phyloP scores from a whole-genome alignment of 345 rosid species.

The Eucalyptus curtisii region DNA sequence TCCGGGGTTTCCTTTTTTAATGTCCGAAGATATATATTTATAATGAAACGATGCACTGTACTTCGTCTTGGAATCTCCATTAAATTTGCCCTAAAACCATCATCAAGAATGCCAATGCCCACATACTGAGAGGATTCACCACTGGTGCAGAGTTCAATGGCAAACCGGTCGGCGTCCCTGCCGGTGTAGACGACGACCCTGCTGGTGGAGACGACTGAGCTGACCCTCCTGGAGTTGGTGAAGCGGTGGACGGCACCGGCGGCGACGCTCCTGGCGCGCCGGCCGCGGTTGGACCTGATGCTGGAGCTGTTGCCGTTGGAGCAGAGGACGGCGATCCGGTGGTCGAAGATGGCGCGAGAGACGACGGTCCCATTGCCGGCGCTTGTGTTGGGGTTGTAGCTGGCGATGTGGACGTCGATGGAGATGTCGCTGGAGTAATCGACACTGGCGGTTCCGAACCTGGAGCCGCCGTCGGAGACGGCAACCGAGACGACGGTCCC shows the following conservation, averaged over 20 bases:
- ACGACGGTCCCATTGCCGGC: neutral
- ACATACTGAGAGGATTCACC: neutral
- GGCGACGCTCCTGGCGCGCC: slow-evolving; percentile 2
- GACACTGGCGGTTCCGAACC: neutral
- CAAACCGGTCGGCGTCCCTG: neutral
- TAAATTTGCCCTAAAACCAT: neutral
- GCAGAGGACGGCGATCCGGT: neutral
- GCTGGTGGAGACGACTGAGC: neutral
- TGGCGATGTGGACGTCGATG: neutral
- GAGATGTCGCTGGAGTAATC: neutral
- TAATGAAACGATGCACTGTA: neutral
- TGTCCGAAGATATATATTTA: neutral
- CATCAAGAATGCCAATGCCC: neutral
- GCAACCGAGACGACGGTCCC: neutral
- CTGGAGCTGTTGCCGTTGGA: neutral
- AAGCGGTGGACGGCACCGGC: neutral
- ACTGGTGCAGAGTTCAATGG: neutral
- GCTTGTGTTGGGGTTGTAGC: neutral
- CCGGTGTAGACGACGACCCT: neutral
- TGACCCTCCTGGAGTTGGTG: neutral
- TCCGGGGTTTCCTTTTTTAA: neutral
- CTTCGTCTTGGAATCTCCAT: neutral
- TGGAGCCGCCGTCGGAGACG: neutral
- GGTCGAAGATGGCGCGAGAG: neutral
- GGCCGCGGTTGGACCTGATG: neutral